Evolutionary conservation across 768 basidiomycete species (phyloP).

Genomic region (Dacryopinax primogenitus): DNA sequence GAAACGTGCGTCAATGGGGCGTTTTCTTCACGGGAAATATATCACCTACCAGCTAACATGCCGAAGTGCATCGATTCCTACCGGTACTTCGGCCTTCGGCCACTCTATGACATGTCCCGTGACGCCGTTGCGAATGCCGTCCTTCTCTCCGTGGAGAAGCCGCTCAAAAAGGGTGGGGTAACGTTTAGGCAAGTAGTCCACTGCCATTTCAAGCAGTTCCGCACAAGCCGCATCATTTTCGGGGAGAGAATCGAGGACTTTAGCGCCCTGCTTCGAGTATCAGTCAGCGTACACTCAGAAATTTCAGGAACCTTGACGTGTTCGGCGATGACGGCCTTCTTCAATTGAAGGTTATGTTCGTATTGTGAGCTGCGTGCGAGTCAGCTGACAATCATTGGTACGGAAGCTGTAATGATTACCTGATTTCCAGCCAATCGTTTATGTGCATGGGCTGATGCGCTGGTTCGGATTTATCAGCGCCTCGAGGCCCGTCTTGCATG

Average conservation of each 20-base stretch:
- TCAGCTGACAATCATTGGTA: neutral
- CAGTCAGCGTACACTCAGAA: neutral
- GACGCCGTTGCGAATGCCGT: constrained; percentile 25
- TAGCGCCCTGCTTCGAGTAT: constrained; percentile 22
- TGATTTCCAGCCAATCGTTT: constrained; percentile 31
- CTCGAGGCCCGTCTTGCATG: neutral
- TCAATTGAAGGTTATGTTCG: constrained; percentile 25
- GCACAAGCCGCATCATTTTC: constrained; percentile 38
- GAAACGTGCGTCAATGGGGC: neutral
- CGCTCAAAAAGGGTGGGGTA: constrained; percentile 41
- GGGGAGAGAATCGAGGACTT: constrained; percentile 36
- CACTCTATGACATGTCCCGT: constrained; percentile 18
- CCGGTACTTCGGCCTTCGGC: neutral
- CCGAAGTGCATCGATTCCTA: neutral
- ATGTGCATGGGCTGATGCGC: constrained; percentile 30
- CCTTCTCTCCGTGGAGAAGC: constrained; percentile 12
- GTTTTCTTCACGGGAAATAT: neutral
- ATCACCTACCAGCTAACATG: neutral
- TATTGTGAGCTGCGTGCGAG: constrained; percentile 17
- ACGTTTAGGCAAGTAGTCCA: constrained; percentile 43
- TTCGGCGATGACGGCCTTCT: constrained; percentile 24
- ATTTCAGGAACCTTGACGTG: constrained; percentile 12
- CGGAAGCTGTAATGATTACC: constrained; percentile 6
- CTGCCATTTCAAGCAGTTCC: constrained; percentile 44
- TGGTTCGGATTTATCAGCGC: constrained; percentile 20